These are phyloP conservation scores for Phialophora macrospora DNA, from an alignment of 2,329 filamentous ascomycete species.

Conservation along the genomic window DNA sequence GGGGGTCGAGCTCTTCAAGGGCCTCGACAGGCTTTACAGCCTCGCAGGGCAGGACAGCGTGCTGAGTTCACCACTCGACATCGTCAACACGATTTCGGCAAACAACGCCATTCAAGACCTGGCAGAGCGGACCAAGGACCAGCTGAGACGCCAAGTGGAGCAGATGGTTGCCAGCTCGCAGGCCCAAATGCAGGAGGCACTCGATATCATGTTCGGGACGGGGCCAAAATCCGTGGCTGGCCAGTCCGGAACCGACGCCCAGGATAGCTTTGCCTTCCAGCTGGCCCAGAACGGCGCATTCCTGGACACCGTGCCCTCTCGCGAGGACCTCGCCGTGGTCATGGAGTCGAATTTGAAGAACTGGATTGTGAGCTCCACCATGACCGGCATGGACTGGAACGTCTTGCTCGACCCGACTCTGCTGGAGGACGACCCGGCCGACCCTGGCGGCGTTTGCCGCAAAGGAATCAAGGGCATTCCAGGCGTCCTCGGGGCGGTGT, in stretches of 20 bases:
- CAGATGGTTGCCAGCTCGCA: constrained; percentile 9
- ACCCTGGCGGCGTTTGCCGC: neutral
- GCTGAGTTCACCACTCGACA: too few species aligned
- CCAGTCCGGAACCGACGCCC: neutral
- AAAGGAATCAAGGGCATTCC: too few species aligned
- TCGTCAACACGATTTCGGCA: too few species aligned
- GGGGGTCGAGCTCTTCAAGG: neutral
- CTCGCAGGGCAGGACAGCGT: neutral
- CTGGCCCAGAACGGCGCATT: neutral
- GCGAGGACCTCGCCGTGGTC: constrained; percentile 3
- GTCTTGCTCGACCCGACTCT: constrained; percentile 4
- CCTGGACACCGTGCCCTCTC: constrained; percentile 2
- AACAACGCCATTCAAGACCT: neutral
- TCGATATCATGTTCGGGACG: constrained; percentile 8
- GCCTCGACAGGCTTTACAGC: neutral
- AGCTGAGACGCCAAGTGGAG: constrained; percentile 1
- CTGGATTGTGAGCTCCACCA: constrained; percentile 9
- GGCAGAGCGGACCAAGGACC: constrained; percentile 7
- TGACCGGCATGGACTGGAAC: neutral
- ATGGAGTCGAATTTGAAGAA: constrained; percentile 18
- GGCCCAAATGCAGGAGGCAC: neutral
- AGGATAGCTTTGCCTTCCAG: constrained; percentile 1
- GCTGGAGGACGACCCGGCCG: neutral
- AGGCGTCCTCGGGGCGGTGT: neutral
- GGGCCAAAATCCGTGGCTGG: neutral